Base-by-base conservation (phyloP, 306 rosid genomes). In the Senna siamea region DNA sequence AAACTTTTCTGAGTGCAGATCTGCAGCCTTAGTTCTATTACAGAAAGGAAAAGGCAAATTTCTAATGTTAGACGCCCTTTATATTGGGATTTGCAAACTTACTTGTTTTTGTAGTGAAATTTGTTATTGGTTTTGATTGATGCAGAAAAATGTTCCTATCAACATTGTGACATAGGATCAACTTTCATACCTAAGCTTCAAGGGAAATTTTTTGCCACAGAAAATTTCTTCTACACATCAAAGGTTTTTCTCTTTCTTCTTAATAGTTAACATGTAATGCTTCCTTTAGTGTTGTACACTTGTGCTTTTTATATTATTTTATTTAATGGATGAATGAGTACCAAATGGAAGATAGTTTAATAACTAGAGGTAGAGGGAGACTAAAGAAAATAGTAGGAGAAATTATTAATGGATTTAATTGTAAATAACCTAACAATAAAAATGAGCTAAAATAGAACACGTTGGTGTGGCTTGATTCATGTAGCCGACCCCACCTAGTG, bases 171-270 rank as follows among this genome's bases (percentile, higher is more conserved):
- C 71, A 73, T 93, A 60, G 97, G 97, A 79, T 89, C 98, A 48
- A 89, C 84, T 66, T 91, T 88, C 81, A 76, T 85, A 40, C 97
- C 98, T 62, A 85, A 89, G 82, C 97, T 91, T 55, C 83, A 69
- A 66, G 98, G 98, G 55, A 93, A 87, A 38, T 87, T 93, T 82
- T 76, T 93, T 85, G 98, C 98, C 14, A 93, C 98, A 7, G 98
- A 93, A 80, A 93, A 91, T 80, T 93, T 93, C 89, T 93, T 89
- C 77, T 65, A 93, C 82, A 89, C 97, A 43, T 91, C 96, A 67
- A 87, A 91, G 97, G 98, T 93, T 73, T 69, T 22, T 66, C 59
- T 59, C 72, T 46, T 51, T 71, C 35, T 77, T 60, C 63, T 74
- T 79, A 37, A 54, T 47, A 51, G 58, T 73, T 67, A 26, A 57